Evolutionary conservation across 1,139 yeast genomes (phyloP).

Genomic region (Scheffersomyces cryptocercus): DNA sequence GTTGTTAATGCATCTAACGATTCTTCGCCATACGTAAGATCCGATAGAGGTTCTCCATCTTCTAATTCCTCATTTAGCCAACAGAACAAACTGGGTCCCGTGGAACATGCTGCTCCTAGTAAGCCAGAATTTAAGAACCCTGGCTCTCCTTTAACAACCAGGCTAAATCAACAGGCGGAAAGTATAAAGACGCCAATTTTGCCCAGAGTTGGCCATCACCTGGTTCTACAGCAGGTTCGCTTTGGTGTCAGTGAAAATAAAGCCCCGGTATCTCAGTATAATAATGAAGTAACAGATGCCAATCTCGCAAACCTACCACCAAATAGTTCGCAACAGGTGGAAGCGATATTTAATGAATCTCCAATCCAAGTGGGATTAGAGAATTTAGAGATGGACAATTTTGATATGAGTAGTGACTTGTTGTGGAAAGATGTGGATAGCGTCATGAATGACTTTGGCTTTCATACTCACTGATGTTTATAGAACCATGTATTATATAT

Average conservation of each 20-base stretch:
- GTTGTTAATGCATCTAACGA: slow-evolving; percentile 36
- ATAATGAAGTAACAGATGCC: too few relatives aligned
- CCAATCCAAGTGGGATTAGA: slow-evolving; percentile 34
- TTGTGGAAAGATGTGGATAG: slow-evolving; percentile 90
- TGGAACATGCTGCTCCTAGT: not conserved
- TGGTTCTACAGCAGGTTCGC: not conserved
- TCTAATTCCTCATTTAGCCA: not conserved
- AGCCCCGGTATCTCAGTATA: not conserved
- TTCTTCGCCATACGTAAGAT: slow-evolving; percentile 23
- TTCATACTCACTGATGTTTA: slow-evolving; percentile 50
- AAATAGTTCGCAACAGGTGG: not conserved
- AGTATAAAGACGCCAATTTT: not conserved
- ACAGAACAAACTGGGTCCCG: not conserved
- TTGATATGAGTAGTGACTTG: slow-evolving; percentile 55
- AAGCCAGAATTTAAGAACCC: not conserved
- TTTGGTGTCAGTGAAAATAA: not conserved
- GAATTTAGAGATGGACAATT: slow-evolving; percentile 32
- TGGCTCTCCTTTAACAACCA: not conserved
- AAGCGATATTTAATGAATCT: slow-evolving; percentile 22
- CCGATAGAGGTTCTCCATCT: slow-evolving; percentile 11
- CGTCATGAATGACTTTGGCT: slow-evolving; percentile 94
- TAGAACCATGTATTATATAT: slow-evolving; percentile 5
- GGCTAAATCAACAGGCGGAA: not conserved
- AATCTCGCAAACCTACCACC: not conserved
- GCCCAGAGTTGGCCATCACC: not conserved